phyloP scores from a whole-genome alignment of 176 grass and related monocot species.

The Oryza rufipogon region DNA sequence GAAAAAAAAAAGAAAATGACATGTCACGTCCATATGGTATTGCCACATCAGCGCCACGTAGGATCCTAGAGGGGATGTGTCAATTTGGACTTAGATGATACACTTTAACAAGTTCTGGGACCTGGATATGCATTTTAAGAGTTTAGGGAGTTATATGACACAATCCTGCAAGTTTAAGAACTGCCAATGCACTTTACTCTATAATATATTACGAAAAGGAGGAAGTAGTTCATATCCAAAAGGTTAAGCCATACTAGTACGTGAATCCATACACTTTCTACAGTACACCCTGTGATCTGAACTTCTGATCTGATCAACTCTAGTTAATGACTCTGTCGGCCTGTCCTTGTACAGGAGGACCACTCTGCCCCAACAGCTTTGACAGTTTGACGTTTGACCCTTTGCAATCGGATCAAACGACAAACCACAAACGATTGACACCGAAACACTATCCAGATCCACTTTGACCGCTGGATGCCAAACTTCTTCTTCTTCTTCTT shows the following conservation, averaged over 20 bases:
- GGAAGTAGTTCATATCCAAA: background rate
- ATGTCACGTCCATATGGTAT: no score
- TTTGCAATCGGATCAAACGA: background rate
- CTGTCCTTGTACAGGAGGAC: background rate
- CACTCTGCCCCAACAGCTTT: background rate
- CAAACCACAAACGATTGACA: background rate
- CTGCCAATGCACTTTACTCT: no score
- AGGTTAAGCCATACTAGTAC: background rate
- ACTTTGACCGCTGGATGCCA: background rate
- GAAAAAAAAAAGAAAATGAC: no score
- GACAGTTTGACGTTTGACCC: background rate
- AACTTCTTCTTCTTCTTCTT: background rate
- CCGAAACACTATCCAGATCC: background rate
- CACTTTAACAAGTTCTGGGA: no score
- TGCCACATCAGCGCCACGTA: no score
- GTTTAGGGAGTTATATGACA: no score
- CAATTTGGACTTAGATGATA: no score
- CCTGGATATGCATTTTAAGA: no score
- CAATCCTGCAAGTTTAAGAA: no score
- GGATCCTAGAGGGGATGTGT: no score
- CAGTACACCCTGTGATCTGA: background rate
- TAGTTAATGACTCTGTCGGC: background rate
- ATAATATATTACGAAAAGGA: no score
- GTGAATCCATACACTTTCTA: background rate
- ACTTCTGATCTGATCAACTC: background rate